A percentile compares a stretch with the other conserved stretches of the same genome.
Evolutionary conservation across 441 rosid genomes (phyloP).

Genomic region (Hura crepitans): DNA sequence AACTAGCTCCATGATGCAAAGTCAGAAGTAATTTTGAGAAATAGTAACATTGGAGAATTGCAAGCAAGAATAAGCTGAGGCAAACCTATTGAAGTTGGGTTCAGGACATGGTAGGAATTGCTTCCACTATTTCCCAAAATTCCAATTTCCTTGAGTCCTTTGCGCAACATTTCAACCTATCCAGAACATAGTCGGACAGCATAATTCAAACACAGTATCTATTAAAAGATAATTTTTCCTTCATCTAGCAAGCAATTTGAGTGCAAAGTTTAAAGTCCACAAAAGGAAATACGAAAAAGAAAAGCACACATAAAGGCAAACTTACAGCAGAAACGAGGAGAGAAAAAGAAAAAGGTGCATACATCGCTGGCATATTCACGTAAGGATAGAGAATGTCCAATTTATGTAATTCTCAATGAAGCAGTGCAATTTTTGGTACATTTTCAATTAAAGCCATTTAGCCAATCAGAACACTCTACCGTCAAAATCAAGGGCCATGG

Average conservation of each 20-base stretch:
- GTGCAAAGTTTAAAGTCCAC: background rate
- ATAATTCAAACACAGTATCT: conserved; percentile 10
- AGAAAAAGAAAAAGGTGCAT: background rate
- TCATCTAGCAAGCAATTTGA: conserved; percentile 7
- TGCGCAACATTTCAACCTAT: conserved; percentile 66
- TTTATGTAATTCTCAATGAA: conserved; percentile 2
- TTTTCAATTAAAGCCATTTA: background rate
- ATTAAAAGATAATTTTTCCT: background rate
- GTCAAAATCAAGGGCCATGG: background rate
- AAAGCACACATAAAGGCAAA: background rate
- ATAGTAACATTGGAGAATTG: background rate
- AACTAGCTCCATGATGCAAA: background rate
- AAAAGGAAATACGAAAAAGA: background rate
- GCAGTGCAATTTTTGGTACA: background rate
- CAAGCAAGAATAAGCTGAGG: conserved; percentile 11
- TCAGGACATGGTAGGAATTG: conserved; percentile 55
- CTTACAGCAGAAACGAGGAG: background rate
- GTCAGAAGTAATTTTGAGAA: background rate
- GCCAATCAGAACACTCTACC: background rate
- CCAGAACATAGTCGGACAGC: conserved; percentile 26
- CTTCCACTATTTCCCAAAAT: conserved; percentile 48
- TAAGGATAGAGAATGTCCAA: background rate
- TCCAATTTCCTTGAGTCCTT: conserved; percentile 78
- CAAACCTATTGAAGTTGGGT: conserved; percentile 94
- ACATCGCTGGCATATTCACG: background rate